Evolutionary conservation across 2,329 filamentous ascomycete species (phyloP).

Genomic region (Scedosporium boydii): DNA sequence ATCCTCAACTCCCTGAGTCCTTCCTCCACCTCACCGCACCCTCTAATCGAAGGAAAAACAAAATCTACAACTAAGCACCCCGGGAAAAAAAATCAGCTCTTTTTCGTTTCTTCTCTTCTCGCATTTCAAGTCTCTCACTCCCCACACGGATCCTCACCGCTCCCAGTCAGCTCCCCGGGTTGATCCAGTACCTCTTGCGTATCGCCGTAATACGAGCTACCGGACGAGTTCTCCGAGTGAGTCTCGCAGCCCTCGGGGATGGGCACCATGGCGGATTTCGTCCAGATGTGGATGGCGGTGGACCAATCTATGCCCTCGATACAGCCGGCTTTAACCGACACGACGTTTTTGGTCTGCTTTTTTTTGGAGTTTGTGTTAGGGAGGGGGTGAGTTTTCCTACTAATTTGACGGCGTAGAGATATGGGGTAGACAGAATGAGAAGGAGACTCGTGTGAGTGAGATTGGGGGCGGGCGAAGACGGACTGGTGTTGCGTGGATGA

Average conservation of each 20-base stretch:
- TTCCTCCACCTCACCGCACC: too few relatives aligned
- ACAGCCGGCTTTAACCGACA: slow-evolving; percentile 59
- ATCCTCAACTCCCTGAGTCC: too few relatives aligned
- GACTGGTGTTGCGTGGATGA: slow-evolving; percentile 53
- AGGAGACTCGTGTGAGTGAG: too few relatives aligned
- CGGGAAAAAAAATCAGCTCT: too few relatives aligned
- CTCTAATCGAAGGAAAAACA: too few relatives aligned
- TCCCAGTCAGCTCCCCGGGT: slow-evolving; percentile 28
- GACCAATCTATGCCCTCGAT: slow-evolving; percentile 53
- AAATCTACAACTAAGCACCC: too few relatives aligned
- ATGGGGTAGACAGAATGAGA: too few relatives aligned
- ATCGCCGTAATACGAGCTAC: slow-evolving; percentile 28
- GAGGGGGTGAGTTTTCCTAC: too few relatives aligned
- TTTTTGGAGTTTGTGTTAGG: slow-evolving; percentile 2
- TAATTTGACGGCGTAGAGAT: background rate
- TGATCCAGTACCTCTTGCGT: slow-evolving; percentile 39
- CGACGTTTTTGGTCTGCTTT: slow-evolving; percentile 43
- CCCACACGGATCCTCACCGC: slow-evolving; percentile 12
- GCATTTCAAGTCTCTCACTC: background rate
- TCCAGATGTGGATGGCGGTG: slow-evolving; percentile 57
- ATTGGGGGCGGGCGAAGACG: slow-evolving; percentile 13
- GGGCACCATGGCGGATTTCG: slow-evolving; percentile 55
- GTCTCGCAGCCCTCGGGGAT: slow-evolving; percentile 56
- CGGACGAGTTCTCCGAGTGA: slow-evolving; percentile 42
- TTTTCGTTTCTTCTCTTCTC: background rate